Evolutionary conservation across 2,329 filamentous ascomycete genomes (phyloP), one percentile per base, ranked within the genome.

Genomic region (Phyllosticta ampelicida): DNA sequence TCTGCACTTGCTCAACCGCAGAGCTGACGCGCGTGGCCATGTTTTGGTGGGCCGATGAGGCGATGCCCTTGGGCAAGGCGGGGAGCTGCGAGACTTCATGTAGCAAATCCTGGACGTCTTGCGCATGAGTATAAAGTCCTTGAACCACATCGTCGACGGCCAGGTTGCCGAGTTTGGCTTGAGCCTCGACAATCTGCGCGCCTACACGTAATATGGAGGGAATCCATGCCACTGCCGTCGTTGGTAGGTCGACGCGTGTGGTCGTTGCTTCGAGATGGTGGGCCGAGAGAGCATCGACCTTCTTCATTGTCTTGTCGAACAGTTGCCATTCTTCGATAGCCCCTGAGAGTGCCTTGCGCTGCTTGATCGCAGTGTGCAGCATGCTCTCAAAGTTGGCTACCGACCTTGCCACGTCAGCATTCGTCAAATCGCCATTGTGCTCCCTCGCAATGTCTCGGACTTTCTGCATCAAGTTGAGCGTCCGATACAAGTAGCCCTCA

Each of bases 381-480:
- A 96, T 79, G 23, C 91, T 90, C 69, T 99, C 94, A n/a, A 96
- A 76, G 63, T 89, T 89, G 0, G 90, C 90, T 53, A 88, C 80
- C 68, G 90, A 91, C 66, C 91, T 82, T 49, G 81, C 80, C 8
- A 94, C 81, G 65, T 96, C 90, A 9, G 89, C 86, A 49, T 84
- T 80, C 51, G 87, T 95, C 48, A 99, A 74, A 63, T 99, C 95
- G 44, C 89, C 86, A 0, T 88, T 90, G 71, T 95, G 90, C 54
- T 89, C 85, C 62, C 84, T 79, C 9, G 83, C 77, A 28, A 85
- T 79, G 49, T 81, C 77, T 65, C 92, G 82, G 54, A 87, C 81
- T 63, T 80, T 80, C 16, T 86, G 81, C 63, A 87, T 82, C 11
- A 90, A 71, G 67, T 92, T 88, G 26, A 96, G 75, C 28, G 89